phyloP scores from a whole-genome alignment of 179 eudicot species.

The Gypsophila paniculata region DNA sequence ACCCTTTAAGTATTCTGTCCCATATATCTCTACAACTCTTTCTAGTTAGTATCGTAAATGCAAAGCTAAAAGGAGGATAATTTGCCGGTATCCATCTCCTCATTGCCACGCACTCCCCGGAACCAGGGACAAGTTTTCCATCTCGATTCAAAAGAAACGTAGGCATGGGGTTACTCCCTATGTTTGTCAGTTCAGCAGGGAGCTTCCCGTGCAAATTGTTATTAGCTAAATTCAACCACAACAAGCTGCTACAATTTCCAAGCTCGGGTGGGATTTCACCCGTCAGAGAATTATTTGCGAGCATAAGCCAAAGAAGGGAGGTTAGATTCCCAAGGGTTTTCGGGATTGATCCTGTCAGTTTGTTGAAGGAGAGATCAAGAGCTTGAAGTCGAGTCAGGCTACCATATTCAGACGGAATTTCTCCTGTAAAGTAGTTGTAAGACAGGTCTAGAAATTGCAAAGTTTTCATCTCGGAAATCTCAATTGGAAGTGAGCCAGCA shows the following conservation, averaged over 20 bases:
- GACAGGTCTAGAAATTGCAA: constrained; percentile 64
- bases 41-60: constrained; percentile 57
- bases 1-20: constrained; percentile 68
- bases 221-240: constrained; percentile 82
- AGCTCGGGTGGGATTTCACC: constrained; percentile 75
- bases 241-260: constrained; percentile 80
- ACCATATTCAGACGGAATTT: constrained; percentile 72
- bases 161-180: constrained; percentile 54
- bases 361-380: constrained; percentile 78
- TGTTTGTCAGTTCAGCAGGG: constrained; percentile 55
- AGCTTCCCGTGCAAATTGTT: constrained; percentile 61
- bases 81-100: constrained; percentile 92
- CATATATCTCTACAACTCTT: constrained; percentile 70
- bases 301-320: constrained; percentile 91
- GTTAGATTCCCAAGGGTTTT: constrained; percentile 58
- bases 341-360: constrained; percentile 67
- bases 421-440: constrained; percentile 54
- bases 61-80: constrained; percentile 97
- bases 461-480: constrained; percentile 46
- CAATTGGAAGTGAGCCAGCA: constrained; percentile 65
- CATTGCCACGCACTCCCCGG: constrained; percentile 81
- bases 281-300: constrained; percentile 65
- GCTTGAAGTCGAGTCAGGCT: constrained; percentile 55
- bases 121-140: constrained; percentile 34
- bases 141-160: constrained; percentile 51